These are phyloP conservation scores for Gamsiella multidivaricata DNA, from an alignment of 192 early-diverging fungal genomes.

Conservation along the genomic window DNA sequence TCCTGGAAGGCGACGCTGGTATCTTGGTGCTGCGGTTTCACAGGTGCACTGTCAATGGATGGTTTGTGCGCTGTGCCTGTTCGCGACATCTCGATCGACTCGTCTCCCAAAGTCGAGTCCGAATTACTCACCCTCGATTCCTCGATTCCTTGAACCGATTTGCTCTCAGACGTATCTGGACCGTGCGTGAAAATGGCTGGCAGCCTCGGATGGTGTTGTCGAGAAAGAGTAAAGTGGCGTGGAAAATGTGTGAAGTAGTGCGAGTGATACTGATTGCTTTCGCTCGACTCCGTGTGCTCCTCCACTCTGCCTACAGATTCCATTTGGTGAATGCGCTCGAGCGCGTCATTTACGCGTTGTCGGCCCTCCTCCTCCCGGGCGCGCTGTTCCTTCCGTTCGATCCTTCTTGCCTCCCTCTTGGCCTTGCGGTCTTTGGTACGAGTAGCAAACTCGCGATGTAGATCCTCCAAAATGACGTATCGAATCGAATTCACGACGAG, in stretches of 20 bases:
- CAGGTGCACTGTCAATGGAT: background rate
- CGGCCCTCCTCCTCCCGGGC: slow-evolving; percentile 8
- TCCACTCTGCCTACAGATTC: too few relatives aligned
- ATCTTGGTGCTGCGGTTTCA: background rate
- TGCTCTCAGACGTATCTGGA: too few relatives aligned
- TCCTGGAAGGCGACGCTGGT: background rate
- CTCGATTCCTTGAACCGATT: background rate
- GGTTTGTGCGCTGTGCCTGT: background rate
- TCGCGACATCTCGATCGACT: background rate
- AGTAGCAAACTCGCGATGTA: slow-evolving; percentile 22
- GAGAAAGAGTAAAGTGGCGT: too few relatives aligned
- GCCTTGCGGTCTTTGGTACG: slow-evolving; percentile 26
- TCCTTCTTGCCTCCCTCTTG: slow-evolving; percentile 18
- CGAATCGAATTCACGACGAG: slow-evolving; percentile 38
- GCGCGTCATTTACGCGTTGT: too few relatives aligned
- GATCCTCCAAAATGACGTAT: slow-evolving; percentile 45
- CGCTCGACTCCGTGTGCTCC: too few relatives aligned
- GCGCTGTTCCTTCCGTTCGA: slow-evolving; percentile 2
- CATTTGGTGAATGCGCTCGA: too few relatives aligned
- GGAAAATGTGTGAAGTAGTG: too few relatives aligned
- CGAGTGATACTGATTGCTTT: too few relatives aligned
- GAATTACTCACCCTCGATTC: background rate
- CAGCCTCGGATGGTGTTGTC: background rate
- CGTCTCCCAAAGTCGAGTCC: background rate
- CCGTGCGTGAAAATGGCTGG: background rate